Evolutionary conservation across 2,329 filamentous ascomycete genomes (phyloP).

Genomic region (Mycocentrospora acerina): DNA sequence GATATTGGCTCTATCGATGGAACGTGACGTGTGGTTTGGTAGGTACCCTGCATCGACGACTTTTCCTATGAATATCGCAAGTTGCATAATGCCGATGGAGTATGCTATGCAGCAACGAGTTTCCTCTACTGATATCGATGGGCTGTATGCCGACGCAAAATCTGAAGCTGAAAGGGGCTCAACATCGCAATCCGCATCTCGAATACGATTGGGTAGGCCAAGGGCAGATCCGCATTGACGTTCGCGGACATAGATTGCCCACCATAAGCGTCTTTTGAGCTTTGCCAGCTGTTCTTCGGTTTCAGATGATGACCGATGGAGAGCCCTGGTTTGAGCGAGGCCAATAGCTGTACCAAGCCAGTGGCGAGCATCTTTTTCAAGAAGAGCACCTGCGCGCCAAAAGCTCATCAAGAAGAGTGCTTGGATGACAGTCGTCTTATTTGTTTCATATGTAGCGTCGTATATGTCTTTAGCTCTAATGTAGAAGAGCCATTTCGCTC

Average conservation of each 20-base stretch:
- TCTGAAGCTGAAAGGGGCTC: constrained; percentile 42
- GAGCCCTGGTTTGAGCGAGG: constrained; percentile 53
- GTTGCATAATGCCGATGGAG: constrained; percentile 41
- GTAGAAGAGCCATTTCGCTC: constrained; percentile 55
- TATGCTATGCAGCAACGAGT: constrained; percentile 38
- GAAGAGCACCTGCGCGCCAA: constrained; percentile 52
- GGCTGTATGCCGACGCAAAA: constrained; percentile 37
- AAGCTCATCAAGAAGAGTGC: constrained; percentile 58
- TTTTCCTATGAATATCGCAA: constrained; percentile 41
- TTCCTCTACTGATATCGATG: constrained; percentile 27
- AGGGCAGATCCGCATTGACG: constrained; percentile 51
- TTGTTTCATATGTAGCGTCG: constrained; percentile 56
- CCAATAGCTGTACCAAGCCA: constrained; percentile 51
- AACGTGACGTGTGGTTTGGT: constrained; percentile 20
- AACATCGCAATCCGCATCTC: constrained; percentile 53
- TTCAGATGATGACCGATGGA: constrained; percentile 42
- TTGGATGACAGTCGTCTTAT: constrained; percentile 54
- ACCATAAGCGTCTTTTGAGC: constrained; percentile 55
- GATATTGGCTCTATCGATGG: constrained; percentile 19
- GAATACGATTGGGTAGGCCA: constrained; percentile 51
- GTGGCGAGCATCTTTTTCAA: constrained; percentile 41
- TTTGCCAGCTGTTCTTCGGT: constrained; percentile 32
- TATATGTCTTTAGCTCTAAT: constrained; percentile 54
- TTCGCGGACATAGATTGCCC: constrained; percentile 56
- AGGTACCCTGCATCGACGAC: constrained; percentile 43